Percentiles rank a stretch among this genome's conserved stretches.
Evolutionary conservation across 192 early-diverging fungal species (phyloP).

Genomic region (Coemansia sp.): DNA sequence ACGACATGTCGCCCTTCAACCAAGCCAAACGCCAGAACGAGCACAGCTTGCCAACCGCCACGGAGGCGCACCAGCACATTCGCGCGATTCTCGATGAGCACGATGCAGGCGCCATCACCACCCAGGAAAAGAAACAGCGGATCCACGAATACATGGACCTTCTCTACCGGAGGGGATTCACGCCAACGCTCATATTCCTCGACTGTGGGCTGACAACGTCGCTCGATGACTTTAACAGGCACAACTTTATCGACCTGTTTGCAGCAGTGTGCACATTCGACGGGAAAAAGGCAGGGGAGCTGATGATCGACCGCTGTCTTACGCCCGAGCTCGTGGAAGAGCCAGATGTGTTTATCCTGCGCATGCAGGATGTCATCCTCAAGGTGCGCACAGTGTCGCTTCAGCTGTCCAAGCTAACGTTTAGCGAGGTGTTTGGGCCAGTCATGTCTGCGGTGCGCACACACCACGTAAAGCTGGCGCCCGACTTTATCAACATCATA

Average conservation of each 20-base stretch:
- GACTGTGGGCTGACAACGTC: conserved; percentile 90
- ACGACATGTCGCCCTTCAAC: conserved; percentile 52
- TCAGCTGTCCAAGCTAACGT: conserved; percentile 76
- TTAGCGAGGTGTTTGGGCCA: conserved; percentile 74
- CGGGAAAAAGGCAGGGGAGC: conserved; percentile 72
- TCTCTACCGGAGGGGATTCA: conserved; percentile 69
- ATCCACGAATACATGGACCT: conserved; percentile 34
- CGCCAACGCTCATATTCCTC: conserved; percentile 77
- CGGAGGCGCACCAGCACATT: conserved; percentile 35
- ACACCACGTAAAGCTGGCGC: conserved; percentile 91
- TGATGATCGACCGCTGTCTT: conserved; percentile 88
- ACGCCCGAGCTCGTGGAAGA: conserved; percentile 70
- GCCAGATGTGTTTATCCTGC: conserved; percentile 73
- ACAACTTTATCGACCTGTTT: conserved; percentile 92
- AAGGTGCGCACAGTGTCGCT: conserved; percentile 69
- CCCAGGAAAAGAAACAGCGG: conserved; percentile 10
- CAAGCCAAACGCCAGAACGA: conserved; percentile 9
- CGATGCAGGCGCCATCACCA: conserved; percentile 20
- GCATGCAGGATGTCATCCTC: conserved; percentile 79
- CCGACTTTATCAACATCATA: conserved; percentile 92
- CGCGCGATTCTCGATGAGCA: conserved; percentile 22
- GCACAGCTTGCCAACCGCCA: conserved; percentile 17
- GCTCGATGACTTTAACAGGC: conserved; percentile 70
- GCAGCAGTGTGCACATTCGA: conserved; percentile 84
- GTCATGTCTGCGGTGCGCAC: conserved; percentile 86